Evolutionary conservation across 345 rosid species (phyloP), one percentile per base, ranked within the genome.

Genomic region (Citrus inodora): DNA sequence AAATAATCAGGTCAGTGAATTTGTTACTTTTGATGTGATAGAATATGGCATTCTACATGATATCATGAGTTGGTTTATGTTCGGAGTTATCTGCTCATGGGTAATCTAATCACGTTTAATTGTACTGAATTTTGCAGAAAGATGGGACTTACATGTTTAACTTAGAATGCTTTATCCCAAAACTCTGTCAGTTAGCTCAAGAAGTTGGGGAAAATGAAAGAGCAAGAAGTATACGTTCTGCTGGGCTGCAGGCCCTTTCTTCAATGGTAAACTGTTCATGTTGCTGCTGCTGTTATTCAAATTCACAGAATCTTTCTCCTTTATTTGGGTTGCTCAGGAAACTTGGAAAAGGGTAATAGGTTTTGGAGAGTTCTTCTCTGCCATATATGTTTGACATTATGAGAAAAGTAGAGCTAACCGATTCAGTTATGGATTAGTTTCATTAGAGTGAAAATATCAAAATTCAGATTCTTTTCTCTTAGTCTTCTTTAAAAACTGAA

Each of bases 241-340:
- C 98, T 30, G 94, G 91, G 70, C 85, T 97, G 80, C 98, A 91
- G 81, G 89, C 98, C 66, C 98, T 97, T 84, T 91, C 98, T 83
- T 87, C 98, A 63, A 86, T 94, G 98, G 99, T 97, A 92, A 60
- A 46, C 53, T 62, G 73, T 81, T 64, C 30, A 35, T 58, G 28
- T 73, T 48, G 69, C 35, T 33, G 1, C 27, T 61, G 7, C 40
- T 73, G 21, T 48, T 76, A 74, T 67, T 77, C 24, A 25, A 60
- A 53, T 75, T 51, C 60, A 24, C 38, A 64, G 40, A 27, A 58
- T 37, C 30, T 25, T 77, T 70, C 69, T 38, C 76, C 59, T 67
- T 74, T 42, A 17, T 61, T 78, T 70, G 25, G 56, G 22, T 7
- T 73, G 32, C 66, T 35, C 1, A 3, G 38, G 51, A 33, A 58